phyloP scores from a whole-genome alignment of 768 basidiomycete species.

The Strobilomyces confusus region DNA sequence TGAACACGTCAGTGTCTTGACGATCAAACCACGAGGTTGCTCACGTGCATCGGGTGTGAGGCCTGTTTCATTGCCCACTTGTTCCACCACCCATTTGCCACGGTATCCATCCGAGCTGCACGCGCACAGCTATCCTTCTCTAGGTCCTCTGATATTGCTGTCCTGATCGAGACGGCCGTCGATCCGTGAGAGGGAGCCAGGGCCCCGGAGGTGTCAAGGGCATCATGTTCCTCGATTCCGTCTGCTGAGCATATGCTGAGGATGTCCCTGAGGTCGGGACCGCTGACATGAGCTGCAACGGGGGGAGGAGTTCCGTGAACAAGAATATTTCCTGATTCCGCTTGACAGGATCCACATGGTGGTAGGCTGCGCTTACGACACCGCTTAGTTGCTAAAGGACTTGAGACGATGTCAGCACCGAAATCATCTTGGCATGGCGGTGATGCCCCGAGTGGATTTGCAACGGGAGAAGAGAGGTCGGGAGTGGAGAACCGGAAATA shows the following conservation, averaged over 20 bases:
- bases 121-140: slow-evolving; percentile 19
- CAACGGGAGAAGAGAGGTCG: slow-evolving; percentile 63
- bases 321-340: slow-evolving; percentile 18
- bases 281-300: slow-evolving; percentile 17
- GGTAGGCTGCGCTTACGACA: slow-evolving; percentile 2
- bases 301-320: slow-evolving; percentile 30
- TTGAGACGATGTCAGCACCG: slow-evolving; percentile 44
- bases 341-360: not conserved
- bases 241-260: slow-evolving; percentile 42
- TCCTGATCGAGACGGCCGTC: slow-evolving; percentile 23
- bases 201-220: slow-evolving; percentile 22
- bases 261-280: slow-evolving; percentile 43
- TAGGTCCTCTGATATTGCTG: slow-evolving; percentile 28
- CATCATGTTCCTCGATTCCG: slow-evolving; percentile 40
- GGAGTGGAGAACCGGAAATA: slow-evolving; percentile 46
- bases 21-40: slow-evolving; percentile 10
- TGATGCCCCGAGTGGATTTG: slow-evolving; percentile 25
- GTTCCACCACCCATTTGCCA: slow-evolving; percentile 50
- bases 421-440: slow-evolving; percentile 37
- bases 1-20: slow-evolving; percentile 8
- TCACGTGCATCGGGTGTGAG: slow-evolving; percentile 16
- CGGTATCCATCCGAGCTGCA: slow-evolving; percentile 34
- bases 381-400: slow-evolving; percentile 26
- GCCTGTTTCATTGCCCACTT: slow-evolving; percentile 41
- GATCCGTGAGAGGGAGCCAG: slow-evolving; percentile 36